phyloP scores from a whole-genome alignment of 495 filamentous ascomycete species.

The Aspergillus funiculosus region DNA sequence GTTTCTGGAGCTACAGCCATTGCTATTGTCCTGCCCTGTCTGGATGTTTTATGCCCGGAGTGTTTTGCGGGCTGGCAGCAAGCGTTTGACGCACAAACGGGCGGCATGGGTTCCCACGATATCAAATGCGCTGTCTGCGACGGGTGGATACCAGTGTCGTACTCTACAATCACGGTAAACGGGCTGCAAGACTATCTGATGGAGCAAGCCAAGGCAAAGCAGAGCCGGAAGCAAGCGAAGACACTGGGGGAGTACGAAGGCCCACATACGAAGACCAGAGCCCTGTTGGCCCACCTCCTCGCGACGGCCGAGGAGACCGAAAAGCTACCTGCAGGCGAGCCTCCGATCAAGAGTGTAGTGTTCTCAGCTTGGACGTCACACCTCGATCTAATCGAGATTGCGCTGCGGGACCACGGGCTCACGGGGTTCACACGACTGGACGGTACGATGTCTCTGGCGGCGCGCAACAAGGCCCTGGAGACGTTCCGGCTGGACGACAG shows the following conservation, averaged over 20 bases:
- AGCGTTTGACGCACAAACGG: slow-evolving; percentile 20
- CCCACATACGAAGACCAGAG: slow-evolving; percentile 84
- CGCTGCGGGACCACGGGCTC: slow-evolving; percentile 62
- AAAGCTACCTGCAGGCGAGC: slow-evolving; percentile 49
- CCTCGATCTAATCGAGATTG: slow-evolving; percentile 86
- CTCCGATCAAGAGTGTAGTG: slow-evolving; percentile 80
- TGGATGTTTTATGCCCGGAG: slow-evolving; percentile 69
- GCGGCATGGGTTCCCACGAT: slow-evolving; percentile 14
- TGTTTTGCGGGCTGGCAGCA: slow-evolving; percentile 53
- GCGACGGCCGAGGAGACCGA: slow-evolving; percentile 54
- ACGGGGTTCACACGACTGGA: slow-evolving; percentile 70
- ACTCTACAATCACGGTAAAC: slow-evolving; percentile 60
- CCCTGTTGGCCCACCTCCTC: slow-evolving; percentile 63
- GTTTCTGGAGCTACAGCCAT: slow-evolving; percentile 48
- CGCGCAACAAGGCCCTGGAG: slow-evolving; percentile 66
- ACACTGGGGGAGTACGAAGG: slow-evolving; percentile 67
- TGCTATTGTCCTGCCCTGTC: slow-evolving; percentile 75
- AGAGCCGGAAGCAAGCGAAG: slow-evolving; percentile 51
- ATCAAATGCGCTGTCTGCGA: slow-evolving; percentile 63
- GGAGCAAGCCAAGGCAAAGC: slow-evolving; percentile 45
- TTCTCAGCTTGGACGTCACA: slow-evolving; percentile 94
- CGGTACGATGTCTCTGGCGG: slow-evolving; percentile 71
- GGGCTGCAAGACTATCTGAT: slow-evolving; percentile 55
- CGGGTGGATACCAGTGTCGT: slow-evolving; percentile 48
- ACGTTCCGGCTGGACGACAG: slow-evolving; percentile 65